Percentiles rank a stretch among this genome's conserved stretches.
Evolutionary conservation across 2,329 filamentous ascomycete genomes (phyloP).

Genomic region (Alternaria novae-zelandiae): DNA sequence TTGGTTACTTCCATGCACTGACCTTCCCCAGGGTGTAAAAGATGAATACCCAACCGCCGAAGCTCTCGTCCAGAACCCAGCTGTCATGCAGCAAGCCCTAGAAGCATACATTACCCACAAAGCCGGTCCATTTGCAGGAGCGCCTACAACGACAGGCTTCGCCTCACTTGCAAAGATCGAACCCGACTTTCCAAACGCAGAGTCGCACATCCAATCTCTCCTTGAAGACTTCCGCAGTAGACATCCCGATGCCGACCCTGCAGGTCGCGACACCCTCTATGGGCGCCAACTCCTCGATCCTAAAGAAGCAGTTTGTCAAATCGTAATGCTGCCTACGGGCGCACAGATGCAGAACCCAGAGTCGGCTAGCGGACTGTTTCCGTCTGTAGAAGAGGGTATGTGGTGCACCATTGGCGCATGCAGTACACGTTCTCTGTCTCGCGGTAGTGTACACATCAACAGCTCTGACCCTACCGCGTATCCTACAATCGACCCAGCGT

Average conservation of each 20-base stretch:
- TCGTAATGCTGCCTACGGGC: constrained; percentile 26
- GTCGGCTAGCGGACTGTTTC: constrained; percentile 5
- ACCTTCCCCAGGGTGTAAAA: constrained; percentile 24
- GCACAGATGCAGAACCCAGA: constrained; percentile 9
- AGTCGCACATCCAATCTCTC: constrained; percentile 28
- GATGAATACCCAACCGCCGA: constrained; percentile 38
- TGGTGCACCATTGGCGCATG: constrained; percentile 21
- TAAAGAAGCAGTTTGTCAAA: constrained; percentile 27
- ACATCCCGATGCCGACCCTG: constrained; percentile 29
- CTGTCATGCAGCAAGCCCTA: constrained; percentile 34
- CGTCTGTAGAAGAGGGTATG: constrained; percentile 18
- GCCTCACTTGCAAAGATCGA: constrained; percentile 27
- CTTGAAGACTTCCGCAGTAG: constrained; percentile 22
- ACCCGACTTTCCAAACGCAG: constrained; percentile 24
- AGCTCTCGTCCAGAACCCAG: constrained; percentile 24
- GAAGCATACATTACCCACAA: constrained; percentile 36
- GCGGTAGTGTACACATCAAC: constrained; percentile 49
- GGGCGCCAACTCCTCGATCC: constrained; percentile 32
- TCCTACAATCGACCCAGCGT: constrained; percentile 51
- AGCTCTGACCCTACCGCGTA: constrained; percentile 36
- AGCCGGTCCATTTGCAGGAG: constrained; percentile 34
- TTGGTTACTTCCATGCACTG: background rate
- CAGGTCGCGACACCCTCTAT: constrained; percentile 29
- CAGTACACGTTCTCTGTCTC: constrained; percentile 49
- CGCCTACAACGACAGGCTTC: constrained; percentile 35